Evolutionary conservation across 148 eudicot genomes (phyloP).

Genomic region (Rheum nobile): DNA sequence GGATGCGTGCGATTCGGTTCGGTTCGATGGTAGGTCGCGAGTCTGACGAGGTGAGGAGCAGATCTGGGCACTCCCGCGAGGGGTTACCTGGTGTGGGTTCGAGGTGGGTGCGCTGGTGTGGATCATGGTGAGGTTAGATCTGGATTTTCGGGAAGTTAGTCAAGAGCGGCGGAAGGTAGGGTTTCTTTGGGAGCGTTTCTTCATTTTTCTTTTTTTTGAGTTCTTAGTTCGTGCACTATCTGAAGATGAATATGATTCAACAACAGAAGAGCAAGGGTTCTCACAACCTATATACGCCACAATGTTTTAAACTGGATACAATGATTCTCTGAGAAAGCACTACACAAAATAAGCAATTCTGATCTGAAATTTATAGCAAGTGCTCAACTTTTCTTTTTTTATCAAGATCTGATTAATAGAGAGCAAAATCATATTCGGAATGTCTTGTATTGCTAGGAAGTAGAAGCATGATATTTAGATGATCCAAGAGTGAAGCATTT

Average conservation of each 20-base stretch:
- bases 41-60: too few species aligned
- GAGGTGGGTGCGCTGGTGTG: too few species aligned
- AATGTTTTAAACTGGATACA: not conserved
- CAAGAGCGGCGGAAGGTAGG: too few species aligned
- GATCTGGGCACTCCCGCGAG: too few species aligned
- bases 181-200: too few species aligned
- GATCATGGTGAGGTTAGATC: too few species aligned
- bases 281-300: constrained; percentile 5
- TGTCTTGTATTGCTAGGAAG: constrained; percentile 11
- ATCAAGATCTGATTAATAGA: not conserved
- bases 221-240: too few species aligned
- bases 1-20: too few species aligned
- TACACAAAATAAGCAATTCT: not conserved
- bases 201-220: too few species aligned
- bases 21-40: too few species aligned
- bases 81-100: too few species aligned
- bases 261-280: not conserved
- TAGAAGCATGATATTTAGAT: not conserved
- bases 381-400: not conserved
- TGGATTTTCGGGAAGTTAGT: too few species aligned
- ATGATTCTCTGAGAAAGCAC: not conserved
- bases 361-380: not conserved
- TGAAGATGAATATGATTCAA: not conserved
- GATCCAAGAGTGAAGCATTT: not conserved
- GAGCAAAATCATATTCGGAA: constrained; percentile 15